Conservation (phyloP, 208 protist genomes). For the Trypanosoma rangeli region DNA sequence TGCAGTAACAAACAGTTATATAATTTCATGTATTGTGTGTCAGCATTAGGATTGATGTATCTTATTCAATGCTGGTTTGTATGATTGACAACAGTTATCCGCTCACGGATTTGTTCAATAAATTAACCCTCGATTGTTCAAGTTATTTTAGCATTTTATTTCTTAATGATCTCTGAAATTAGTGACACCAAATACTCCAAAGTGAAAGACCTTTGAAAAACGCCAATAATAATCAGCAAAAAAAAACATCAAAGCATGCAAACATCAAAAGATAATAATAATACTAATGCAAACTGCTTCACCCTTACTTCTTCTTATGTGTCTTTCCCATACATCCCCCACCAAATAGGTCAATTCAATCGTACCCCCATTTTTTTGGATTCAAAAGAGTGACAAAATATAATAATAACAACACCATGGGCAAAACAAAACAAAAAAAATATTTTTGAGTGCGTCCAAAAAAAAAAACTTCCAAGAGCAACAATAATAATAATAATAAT, state of each 20-base stretch:
- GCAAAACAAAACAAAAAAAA: slow-evolving; percentile 24
- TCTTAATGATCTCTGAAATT: slow-evolving; percentile 31
- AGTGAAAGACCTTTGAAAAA: no score
- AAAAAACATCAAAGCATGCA: no score
- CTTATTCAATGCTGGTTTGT: slow-evolving; percentile 57
- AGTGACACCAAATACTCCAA: no score
- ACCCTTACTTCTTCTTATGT: no score
- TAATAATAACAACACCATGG: no score
- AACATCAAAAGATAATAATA: no score
- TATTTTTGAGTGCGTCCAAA: no score
- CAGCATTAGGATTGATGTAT: slow-evolving; percentile 44
- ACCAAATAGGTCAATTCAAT: no score
- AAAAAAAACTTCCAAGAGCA: not conserved
- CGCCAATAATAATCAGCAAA: not conserved
- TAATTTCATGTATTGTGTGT: slow-evolving; percentile 30
- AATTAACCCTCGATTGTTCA: slow-evolving; percentile 38
- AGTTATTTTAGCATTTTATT: slow-evolving; percentile 8
- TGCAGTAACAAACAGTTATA: slow-evolving; percentile 28
- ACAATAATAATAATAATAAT: slow-evolving; percentile 15
- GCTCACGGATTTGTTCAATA: slow-evolving; percentile 35
- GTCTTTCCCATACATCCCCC: no score
- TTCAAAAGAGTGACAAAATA: no score
- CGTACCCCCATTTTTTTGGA: no score
- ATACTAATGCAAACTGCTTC: no score
- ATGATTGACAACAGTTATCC: slow-evolving; percentile 33